Conservation (phyloP, 768 basidiomycete genomes). For the Tylopilus felleus region DNA sequence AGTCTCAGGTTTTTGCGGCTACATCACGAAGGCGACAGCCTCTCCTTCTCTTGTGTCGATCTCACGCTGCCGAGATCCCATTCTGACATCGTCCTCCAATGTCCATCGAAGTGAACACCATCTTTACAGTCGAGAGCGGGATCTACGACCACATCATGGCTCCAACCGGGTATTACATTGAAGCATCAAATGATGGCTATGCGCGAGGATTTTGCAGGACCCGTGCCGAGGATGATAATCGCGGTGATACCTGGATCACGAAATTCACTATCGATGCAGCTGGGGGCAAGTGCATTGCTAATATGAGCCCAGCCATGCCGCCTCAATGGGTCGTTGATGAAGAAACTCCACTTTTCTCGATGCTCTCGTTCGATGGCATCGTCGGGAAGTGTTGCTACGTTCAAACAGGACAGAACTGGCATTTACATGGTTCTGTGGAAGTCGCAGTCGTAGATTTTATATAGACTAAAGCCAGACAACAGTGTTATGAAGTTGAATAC, state of each 20-base stretch:
- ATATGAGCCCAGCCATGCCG: background rate
- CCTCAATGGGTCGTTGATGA: background rate
- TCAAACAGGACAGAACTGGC: background rate
- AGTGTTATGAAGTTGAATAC: no score
- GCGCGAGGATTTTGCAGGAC: conserved; percentile 2
- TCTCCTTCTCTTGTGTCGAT: background rate
- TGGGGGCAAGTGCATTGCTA: background rate
- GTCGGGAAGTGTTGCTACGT: conserved; percentile 5
- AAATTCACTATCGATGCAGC: conserved; percentile 8
- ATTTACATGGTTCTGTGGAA: background rate
- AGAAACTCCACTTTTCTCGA: background rate
- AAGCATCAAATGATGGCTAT: conserved; percentile 5
- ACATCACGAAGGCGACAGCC: background rate
- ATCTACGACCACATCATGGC: background rate
- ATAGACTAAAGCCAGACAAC: no score
- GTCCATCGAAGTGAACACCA: background rate
- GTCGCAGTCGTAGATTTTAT: background rate
- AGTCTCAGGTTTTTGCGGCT: background rate
- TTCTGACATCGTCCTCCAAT: background rate
- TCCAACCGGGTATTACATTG: background rate
- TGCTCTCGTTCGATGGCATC: conserved; percentile 1
- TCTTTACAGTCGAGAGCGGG: conserved; percentile 2
- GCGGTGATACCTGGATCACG: background rate
- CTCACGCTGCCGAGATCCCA: background rate
- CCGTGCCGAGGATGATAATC: background rate